Conservation (phyloP, 2,329 filamentous ascomycete genomes). For the Lecanosticta acicola region DNA sequence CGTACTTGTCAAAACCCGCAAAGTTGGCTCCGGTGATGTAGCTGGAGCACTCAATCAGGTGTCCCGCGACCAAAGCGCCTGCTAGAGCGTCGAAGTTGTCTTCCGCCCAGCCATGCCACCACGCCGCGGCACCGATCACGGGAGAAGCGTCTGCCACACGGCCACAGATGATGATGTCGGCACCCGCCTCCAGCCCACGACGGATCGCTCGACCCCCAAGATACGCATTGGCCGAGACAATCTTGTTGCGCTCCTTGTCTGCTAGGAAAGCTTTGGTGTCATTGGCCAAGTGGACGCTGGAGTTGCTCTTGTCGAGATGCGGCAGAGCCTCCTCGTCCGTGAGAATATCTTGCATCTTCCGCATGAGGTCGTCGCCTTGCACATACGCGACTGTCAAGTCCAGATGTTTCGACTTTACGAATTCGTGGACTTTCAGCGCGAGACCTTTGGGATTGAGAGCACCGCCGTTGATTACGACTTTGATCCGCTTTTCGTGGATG, state of each 20-base stretch:
- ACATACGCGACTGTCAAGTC: conserved; percentile 44
- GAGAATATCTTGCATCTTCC: conserved; percentile 17
- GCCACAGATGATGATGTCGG: conserved; percentile 40
- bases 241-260: conserved; percentile 16
- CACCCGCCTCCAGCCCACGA: conserved; percentile 35
- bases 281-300: conserved; percentile 19
- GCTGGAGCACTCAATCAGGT: conserved; percentile 39
- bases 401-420: conserved; percentile 31
- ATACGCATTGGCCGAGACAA: conserved; percentile 34
- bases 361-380: conserved; percentile 36
- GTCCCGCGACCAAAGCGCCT: conserved; percentile 36
- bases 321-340: conserved; percentile 14
- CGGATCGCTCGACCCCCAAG: conserved; percentile 40
- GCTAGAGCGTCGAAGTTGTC: conserved; percentile 36
- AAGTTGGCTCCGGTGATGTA: conserved; percentile 40
- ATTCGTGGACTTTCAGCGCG: conserved; percentile 40
- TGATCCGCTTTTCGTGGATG: conserved; percentile 46
- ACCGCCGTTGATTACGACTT: conserved; percentile 53
- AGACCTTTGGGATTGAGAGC: conserved; percentile 50
- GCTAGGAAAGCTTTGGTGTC: conserved; percentile 20
- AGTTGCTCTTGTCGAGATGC: conserved; percentile 23
- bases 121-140: conserved; percentile 37
- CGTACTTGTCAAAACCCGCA: conserved; percentile 37
- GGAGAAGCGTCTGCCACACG: conserved; percentile 39
- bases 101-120: conserved; percentile 40